Evolutionary conservation across 2,329 filamentous ascomycete species (phyloP).

Genomic region (Fusarium pseudocircinatum): DNA sequence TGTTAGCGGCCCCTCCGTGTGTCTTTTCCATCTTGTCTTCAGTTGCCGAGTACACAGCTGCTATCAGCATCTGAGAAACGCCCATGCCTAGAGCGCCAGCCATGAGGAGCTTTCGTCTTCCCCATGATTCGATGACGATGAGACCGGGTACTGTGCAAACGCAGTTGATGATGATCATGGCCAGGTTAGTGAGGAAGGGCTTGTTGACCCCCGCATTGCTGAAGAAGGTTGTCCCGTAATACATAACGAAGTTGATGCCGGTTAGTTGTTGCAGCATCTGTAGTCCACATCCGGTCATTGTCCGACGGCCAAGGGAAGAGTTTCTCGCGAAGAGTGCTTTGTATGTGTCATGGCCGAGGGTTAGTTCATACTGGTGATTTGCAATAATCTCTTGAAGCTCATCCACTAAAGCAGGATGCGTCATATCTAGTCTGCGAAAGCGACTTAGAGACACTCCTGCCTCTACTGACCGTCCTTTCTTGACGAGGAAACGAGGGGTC

Average conservation of each 20-base stretch:
- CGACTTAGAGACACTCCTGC: slow-evolving; percentile 76
- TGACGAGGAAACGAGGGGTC: slow-evolving; percentile 81
- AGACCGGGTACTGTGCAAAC: slow-evolving; percentile 80
- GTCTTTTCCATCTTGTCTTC: slow-evolving; percentile 33
- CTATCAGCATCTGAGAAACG: slow-evolving; percentile 70
- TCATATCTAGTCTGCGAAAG: slow-evolving; percentile 76
- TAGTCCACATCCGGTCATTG: slow-evolving; percentile 75
- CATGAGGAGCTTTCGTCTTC: slow-evolving; percentile 77
- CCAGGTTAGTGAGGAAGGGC: slow-evolving; percentile 76
- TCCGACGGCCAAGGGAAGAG: slow-evolving; percentile 73
- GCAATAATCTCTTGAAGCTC: slow-evolving; percentile 80
- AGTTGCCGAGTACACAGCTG: slow-evolving; percentile 65
- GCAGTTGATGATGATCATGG: slow-evolving; percentile 81
- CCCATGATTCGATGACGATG: slow-evolving; percentile 79
- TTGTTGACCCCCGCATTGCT: slow-evolving; percentile 66
- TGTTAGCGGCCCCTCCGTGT: slow-evolving; percentile 58
- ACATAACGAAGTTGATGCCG: slow-evolving; percentile 80
- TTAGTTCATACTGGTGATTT: slow-evolving; percentile 79
- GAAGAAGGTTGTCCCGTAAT: slow-evolving; percentile 80
- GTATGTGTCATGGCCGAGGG: slow-evolving; percentile 69
- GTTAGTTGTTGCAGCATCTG: slow-evolving; percentile 84
- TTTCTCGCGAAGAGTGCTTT: slow-evolving; percentile 68
- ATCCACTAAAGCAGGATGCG: slow-evolving; percentile 76
- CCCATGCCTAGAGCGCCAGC: slow-evolving; percentile 80
- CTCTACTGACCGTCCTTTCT: slow-evolving; percentile 69